Evolutionary conservation across 352 stramenopile genomes (phyloP).

Genomic region (Aphanomyces stellatus): DNA sequence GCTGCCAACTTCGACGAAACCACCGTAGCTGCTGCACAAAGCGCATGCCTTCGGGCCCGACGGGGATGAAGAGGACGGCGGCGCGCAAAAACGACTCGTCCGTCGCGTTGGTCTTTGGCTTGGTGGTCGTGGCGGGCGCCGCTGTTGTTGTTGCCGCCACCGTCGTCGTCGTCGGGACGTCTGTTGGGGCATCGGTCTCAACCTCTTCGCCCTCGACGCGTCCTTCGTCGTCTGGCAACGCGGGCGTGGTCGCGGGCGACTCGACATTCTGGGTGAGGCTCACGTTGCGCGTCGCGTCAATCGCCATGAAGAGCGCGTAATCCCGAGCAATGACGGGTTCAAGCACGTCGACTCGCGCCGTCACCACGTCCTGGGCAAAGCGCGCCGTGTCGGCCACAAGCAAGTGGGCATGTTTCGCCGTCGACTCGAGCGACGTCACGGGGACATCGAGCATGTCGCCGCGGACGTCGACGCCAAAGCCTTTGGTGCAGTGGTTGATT

Average conservation of each 20-base stretch:
- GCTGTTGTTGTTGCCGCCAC: too few species aligned
- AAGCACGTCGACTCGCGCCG: neutral
- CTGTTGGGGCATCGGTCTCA: too few species aligned
- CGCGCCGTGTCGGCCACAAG: neutral
- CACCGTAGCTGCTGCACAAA: constrained; percentile 3
- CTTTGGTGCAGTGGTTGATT: neutral
- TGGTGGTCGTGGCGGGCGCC: too few species aligned
- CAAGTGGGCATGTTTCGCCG: neutral
- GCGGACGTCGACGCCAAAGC: neutral
- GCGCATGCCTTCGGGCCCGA: neutral
- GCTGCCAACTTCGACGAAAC: constrained; percentile 3
- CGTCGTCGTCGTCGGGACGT: too few species aligned
- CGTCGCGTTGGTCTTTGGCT: too few species aligned
- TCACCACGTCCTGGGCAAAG: too few species aligned
- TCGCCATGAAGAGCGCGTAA: too few species aligned
- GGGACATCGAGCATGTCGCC: constrained; percentile 3
- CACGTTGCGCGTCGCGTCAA: too few species aligned
- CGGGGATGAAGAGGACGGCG: neutral
- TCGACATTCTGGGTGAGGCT: too few species aligned
- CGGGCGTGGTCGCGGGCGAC: too few species aligned
- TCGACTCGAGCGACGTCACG: neutral
- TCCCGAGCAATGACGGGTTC: neutral
- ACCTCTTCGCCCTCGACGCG: too few species aligned
- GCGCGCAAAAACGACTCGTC: constrained; percentile 8
- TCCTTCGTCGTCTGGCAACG: too few species aligned